phyloP scores from a whole-genome alignment of 1,284 basidiomycete genomes.

The Thelephora terrestris region DNA sequence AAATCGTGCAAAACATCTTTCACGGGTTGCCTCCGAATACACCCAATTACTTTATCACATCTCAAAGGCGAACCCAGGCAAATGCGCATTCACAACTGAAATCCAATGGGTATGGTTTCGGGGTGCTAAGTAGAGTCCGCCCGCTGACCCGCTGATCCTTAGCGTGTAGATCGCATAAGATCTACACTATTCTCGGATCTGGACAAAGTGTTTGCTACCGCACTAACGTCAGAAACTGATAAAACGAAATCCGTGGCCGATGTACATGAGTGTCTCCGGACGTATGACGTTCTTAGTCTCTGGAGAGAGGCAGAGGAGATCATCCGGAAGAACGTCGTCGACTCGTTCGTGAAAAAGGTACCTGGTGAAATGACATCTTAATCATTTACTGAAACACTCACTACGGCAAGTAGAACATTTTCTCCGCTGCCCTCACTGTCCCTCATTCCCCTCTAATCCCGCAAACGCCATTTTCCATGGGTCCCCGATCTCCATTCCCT shows the following conservation, averaged over 20 bases:
- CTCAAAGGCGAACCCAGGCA: slow-evolving; percentile 67
- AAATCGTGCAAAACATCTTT: slow-evolving; percentile 74
- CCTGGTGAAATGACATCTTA: slow-evolving; percentile 7
- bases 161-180: slow-evolving; percentile 77
- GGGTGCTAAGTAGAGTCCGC: not conserved
- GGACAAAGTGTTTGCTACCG: slow-evolving; percentile 64
- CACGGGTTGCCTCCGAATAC: slow-evolving; percentile 83
- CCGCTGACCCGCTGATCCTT: slow-evolving; percentile 5
- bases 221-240: slow-evolving; percentile 47
- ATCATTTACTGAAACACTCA: slow-evolving; percentile 3
- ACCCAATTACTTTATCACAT: slow-evolving; percentile 88
- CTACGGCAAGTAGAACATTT: slow-evolving; percentile 46
- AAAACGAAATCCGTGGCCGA: slow-evolving; percentile 53
- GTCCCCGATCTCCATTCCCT: slow-evolving; percentile 8
- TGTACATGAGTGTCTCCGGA: slow-evolving; percentile 69
- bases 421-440: slow-evolving; percentile 52
- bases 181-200: slow-evolving; percentile 77
- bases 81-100: slow-evolving; percentile 70
- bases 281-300: slow-evolving; percentile 73
- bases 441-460: slow-evolving; percentile 69
- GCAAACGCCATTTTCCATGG: slow-evolving; percentile 49
- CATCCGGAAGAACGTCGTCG: slow-evolving; percentile 58
- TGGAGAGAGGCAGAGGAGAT: slow-evolving; percentile 85
- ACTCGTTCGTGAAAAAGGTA: slow-evolving; percentile 70
- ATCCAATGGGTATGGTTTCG: slow-evolving; percentile 66